These are phyloP conservation scores for Entomortierella beljakovae DNA, from an alignment of 192 early-diverging fungal species.

Conservation along the genomic window DNA sequence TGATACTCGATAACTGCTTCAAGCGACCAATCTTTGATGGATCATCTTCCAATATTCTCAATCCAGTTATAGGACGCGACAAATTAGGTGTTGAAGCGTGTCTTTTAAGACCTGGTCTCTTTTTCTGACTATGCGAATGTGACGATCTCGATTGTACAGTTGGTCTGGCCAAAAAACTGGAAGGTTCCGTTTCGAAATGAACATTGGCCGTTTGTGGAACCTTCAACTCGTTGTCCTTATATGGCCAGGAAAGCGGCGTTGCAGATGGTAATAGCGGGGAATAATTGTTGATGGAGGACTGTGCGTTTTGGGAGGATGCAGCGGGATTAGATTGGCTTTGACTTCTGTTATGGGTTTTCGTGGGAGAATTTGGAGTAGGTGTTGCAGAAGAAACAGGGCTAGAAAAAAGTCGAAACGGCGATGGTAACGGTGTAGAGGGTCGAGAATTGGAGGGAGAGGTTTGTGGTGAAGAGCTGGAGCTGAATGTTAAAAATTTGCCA, in stretches of 20 bases:
- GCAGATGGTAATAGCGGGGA: slow-evolving; percentile 29
- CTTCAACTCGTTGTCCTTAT: not conserved
- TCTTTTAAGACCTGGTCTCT: slow-evolving; percentile 18
- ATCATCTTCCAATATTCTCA: slow-evolving; percentile 38
- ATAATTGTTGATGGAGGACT: not conserved
- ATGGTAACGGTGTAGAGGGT: slow-evolving; percentile 36
- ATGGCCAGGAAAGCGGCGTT: slow-evolving; percentile 28
- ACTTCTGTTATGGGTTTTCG: slow-evolving; percentile 16
- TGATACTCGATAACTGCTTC: slow-evolving; percentile 4
- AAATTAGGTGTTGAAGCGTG: slow-evolving; percentile 37
- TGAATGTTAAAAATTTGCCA: slow-evolving; percentile 15
- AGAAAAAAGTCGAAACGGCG: slow-evolving; percentile 20
- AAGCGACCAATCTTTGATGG: slow-evolving; percentile 16
- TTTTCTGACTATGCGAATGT: not conserved
- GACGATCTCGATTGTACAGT: not conserved
- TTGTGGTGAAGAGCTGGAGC: slow-evolving; percentile 30
- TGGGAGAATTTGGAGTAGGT: not conserved
- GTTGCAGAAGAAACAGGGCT: slow-evolving; percentile 5
- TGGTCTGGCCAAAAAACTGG: not conserved
- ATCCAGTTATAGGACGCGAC: slow-evolving; percentile 27
- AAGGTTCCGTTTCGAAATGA: not conserved
- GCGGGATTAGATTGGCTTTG: slow-evolving; percentile 1
- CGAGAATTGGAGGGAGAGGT: slow-evolving; percentile 37
- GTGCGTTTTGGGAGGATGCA: not conserved
- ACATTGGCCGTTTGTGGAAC: slow-evolving; percentile 3